Evolutionary conservation across 106 monocot species (phyloP), one percentile per base, ranked within the genome.

Genomic region (Phalaenopsis equestris): DNA sequence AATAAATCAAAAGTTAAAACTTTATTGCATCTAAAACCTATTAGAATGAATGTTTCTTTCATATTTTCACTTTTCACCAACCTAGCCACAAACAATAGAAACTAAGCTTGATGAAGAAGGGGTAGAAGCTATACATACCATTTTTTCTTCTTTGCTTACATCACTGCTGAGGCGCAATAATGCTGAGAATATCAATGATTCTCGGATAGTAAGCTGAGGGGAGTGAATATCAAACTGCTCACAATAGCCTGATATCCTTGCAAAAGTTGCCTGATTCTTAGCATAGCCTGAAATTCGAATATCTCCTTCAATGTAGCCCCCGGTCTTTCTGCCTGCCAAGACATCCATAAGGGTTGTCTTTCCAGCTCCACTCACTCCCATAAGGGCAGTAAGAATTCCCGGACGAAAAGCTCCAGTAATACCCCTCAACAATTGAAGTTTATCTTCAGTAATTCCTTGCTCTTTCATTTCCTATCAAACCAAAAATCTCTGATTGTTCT

Each of bases 301-400:
- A 41, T 90, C 88, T 36, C 90, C 93, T 75, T 93, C 90, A 58
- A 90, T 82, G 79, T 93, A 88, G 17, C 90, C 93, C 12, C 90
- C 84, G 5, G 93, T 93, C 42, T 93, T 90, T 78, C 93, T 86
- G 8, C 93, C 93, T 67, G 93, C 88, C 82, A 93, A 79, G 56
- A 90, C 93, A 80, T 90, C 93, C 93, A 93, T 90, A 19, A 93
- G 93, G 9, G 93, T 93, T 8, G 93, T 93, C 79, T 93, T 93
- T 78, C 93, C 93, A n/a, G 93, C 90, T 3, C 93, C 93, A 81
- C 93, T 93, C 21, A 90, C 88, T 7, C 93, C 93, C 90, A 93
- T 90, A 5, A 93, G 87, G 2, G 93, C 93, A 18, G 93, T 90
- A 30, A 93, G 84, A 75, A 93, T 82, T 6, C 93, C 93, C 4